phyloP scores from a whole-genome alignment of 257 asterid genomes.

The Lantana camara region DNA sequence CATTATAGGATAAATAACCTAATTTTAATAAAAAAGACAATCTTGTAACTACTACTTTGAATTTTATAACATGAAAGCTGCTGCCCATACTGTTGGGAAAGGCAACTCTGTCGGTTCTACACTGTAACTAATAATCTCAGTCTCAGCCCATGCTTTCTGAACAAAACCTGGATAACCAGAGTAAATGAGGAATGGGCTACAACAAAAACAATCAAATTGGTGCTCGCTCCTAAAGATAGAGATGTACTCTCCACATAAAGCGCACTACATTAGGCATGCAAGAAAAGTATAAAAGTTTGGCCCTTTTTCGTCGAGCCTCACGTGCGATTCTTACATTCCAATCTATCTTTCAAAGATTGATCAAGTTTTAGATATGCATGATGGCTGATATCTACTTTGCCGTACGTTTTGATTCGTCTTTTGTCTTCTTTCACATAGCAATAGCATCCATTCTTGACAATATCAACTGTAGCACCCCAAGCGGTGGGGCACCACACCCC shows the following conservation, averaged over 20 bases:
- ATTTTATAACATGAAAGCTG: not conserved
- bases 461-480: no score
- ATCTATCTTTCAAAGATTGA: not conserved
- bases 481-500: no score
- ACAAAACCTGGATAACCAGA: no score
- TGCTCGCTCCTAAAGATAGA: not conserved
- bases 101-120: not conserved
- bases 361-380: no score
- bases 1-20: not conserved
- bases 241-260: no score
- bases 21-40: not conserved
- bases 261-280: not conserved
- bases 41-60: not conserved
- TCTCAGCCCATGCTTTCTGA: no score
- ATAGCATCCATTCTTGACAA: constrained; percentile 13
- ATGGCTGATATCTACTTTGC: no score
- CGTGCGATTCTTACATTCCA: not conserved
- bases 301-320: not conserved
- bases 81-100: constrained; percentile 4
- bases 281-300: not conserved
- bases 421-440: constrained; percentile 1
- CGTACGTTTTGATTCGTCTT: not conserved
- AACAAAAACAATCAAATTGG: no score
- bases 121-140: no score
- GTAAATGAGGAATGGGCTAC: no score